Evolutionary conservation across 75 land plant species (phyloP).

Genomic region (Chamaecyparis obtusa): DNA sequence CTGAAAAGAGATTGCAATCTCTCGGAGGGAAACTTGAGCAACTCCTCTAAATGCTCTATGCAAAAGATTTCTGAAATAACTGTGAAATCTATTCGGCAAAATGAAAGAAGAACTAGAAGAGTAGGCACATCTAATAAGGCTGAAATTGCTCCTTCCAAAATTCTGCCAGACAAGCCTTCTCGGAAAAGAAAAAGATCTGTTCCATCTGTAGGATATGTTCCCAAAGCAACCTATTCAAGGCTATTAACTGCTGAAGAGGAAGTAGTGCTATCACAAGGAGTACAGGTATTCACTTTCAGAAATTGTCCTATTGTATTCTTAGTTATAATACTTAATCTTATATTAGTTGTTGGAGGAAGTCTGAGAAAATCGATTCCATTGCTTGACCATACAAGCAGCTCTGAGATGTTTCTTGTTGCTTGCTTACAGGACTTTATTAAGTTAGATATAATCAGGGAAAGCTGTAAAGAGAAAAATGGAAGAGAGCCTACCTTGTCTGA

Average conservation of each 20-base stretch:
- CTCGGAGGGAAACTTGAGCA: neutral
- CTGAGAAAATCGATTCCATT: neutral
- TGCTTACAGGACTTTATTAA: constrained; percentile 60
- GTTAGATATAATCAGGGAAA: constrained; percentile 57
- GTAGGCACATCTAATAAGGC: constrained; percentile 59
- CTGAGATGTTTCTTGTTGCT: neutral
- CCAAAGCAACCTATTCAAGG: constrained; percentile 48
- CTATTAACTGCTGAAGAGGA: constrained; percentile 84
- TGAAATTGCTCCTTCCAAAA: constrained; percentile 28
- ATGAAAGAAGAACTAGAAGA: constrained; percentile 58
- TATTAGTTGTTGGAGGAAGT: neutral
- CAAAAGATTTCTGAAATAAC: constrained; percentile 27
- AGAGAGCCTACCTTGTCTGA: constrained; percentile 68
- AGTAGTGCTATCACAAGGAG: constrained; percentile 55
- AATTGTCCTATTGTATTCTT: neutral
- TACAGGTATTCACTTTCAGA: constrained; percentile 59
- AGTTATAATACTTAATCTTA: neutral
- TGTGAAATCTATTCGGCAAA: constrained; percentile 66
- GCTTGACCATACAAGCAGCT: neutral
- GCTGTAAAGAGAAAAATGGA: constrained; percentile 57
- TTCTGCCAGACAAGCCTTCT: constrained; percentile 49
- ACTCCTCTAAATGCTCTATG: neutral
- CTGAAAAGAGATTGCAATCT: neutral
- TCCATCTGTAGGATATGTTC: constrained; percentile 38
- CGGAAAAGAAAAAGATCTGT: constrained; percentile 54